Evolutionary conservation across 2,329 filamentous ascomycete species (phyloP).

Genomic region (Kalmusia sp.): DNA sequence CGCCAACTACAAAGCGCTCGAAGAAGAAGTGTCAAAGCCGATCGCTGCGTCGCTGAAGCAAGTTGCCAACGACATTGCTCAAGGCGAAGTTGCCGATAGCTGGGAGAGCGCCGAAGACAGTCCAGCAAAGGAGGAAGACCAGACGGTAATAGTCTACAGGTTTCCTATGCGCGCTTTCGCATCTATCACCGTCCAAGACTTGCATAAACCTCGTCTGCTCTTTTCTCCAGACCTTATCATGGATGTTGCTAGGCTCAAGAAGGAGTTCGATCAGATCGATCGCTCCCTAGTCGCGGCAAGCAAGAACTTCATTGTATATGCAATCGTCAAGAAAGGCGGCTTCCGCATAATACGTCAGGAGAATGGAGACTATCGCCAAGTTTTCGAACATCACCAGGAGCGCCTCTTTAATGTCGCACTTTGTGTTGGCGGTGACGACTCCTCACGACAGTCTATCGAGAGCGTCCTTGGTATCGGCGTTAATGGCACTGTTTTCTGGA

Average conservation of each 20-base stretch:
- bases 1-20: conserved; percentile 61
- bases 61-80: conserved; percentile 62
- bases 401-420: conserved; percentile 94
- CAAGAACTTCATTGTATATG: conserved; percentile 90
- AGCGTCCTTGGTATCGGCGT: conserved; percentile 91
- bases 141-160: conserved; percentile 83
- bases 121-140: conserved; percentile 71
- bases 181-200: conserved; percentile 74
- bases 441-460: conserved; percentile 58
- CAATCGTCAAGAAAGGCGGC: conserved; percentile 90
- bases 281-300: conserved; percentile 90
- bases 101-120: conserved; percentile 85
- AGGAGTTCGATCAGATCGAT: conserved; percentile 97
- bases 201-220: conserved; percentile 63
- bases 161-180: conserved; percentile 98
- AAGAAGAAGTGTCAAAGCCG: conserved; percentile 60
- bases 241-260: conserved; percentile 93
- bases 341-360: conserved; percentile 94
- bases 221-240: conserved; percentile 84
- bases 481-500: conserved; percentile 97
- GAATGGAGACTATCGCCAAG: conserved; percentile 87
- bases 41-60: conserved; percentile 65
- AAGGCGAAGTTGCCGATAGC: conserved; percentile 74
- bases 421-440: conserved; percentile 68
- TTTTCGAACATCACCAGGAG: conserved; percentile 90